phyloP scores from a whole-genome alignment of 306 rosid species.

The Citrullus colocynthis region DNA sequence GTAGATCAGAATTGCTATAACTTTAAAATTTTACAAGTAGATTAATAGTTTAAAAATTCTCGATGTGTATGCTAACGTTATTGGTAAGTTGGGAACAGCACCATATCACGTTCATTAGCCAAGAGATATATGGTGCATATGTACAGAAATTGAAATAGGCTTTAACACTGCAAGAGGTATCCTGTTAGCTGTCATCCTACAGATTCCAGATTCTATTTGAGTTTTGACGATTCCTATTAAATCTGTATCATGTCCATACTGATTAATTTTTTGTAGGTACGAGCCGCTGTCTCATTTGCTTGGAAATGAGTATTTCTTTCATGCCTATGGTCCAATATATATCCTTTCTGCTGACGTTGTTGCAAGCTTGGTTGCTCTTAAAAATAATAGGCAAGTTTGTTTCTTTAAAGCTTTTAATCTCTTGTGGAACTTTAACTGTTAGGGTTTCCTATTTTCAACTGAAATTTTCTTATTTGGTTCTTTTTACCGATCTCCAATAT shows the following conservation, averaged over 20 bases:
- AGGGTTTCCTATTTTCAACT: neutral
- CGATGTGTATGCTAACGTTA: neutral
- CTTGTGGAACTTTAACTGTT: neutral
- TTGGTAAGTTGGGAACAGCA: neutral
- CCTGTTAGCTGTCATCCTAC: neutral
- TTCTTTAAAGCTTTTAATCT: neutral
- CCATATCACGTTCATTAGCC: neutral
- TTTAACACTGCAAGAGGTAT: neutral
- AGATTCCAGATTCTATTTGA: neutral
- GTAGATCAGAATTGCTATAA: neutral
- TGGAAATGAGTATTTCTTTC: slow-evolving; percentile 89
- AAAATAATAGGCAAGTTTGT: slow-evolving; percentile 60
- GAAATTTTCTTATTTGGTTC: neutral
- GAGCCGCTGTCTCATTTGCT: slow-evolving; percentile 74
- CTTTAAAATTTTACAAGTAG: neutral
- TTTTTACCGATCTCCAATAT: neutral
- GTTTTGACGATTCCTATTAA: slow-evolving; percentile 1
- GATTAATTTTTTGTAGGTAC: slow-evolving; percentile 43
- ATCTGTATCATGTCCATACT: neutral
- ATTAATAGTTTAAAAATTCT: neutral
- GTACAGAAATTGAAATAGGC: neutral
- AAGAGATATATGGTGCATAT: neutral
- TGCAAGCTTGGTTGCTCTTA: slow-evolving; percentile 79
- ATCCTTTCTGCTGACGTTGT: slow-evolving; percentile 94
- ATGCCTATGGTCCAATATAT: slow-evolving; percentile 96